phyloP scores from a whole-genome alignment of 2,329 filamentous ascomycete species.

The Neoascochyta sp. region DNA sequence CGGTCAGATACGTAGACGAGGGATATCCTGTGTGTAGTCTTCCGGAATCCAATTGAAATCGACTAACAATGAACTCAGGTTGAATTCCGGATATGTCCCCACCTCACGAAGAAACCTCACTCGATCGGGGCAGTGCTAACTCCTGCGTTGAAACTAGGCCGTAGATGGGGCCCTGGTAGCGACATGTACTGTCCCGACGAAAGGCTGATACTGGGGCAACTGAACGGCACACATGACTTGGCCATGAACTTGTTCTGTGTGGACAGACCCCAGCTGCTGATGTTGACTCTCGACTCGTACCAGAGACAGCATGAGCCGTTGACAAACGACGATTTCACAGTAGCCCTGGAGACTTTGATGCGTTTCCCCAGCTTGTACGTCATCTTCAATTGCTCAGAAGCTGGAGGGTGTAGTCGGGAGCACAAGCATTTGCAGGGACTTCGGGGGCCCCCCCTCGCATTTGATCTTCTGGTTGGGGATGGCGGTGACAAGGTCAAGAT shows the following conservation, averaged over 20 bases:
- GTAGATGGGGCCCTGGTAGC: slow-evolving; percentile 33
- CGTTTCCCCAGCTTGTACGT: slow-evolving; percentile 33
- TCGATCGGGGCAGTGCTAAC: slow-evolving; percentile 17
- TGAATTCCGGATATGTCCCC: slow-evolving; percentile 32
- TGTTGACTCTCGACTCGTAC: slow-evolving; percentile 48
- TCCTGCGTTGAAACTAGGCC: slow-evolving; percentile 12
- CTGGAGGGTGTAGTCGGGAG: slow-evolving; percentile 46
- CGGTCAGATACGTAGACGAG: slow-evolving; percentile 12
- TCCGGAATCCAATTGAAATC: slow-evolving; percentile 1
- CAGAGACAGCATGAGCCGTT: slow-evolving; percentile 47
- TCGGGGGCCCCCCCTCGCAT: slow-evolving; percentile 29
- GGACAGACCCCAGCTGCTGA: slow-evolving; percentile 47
- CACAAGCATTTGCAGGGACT: slow-evolving; percentile 52
- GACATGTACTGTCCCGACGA: slow-evolving; percentile 45
- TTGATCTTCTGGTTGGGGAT: slow-evolving; percentile 24
- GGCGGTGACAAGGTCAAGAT: slow-evolving; percentile 16
- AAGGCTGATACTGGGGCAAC: slow-evolving; percentile 41
- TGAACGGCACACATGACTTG: slow-evolving; percentile 46
- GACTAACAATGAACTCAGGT: slow-evolving; percentile 24
- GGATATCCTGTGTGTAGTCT: slow-evolving; percentile 23
- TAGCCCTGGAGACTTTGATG: slow-evolving; percentile 36
- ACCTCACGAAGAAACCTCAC: slow-evolving; percentile 30
- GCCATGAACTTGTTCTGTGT: slow-evolving; percentile 50
- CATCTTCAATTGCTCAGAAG: slow-evolving; percentile 49
- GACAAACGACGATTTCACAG: slow-evolving; percentile 40